Evolutionary conservation across 768 basidiomycete species (phyloP).

Genomic region (Plicaturopsis crispa): DNA sequence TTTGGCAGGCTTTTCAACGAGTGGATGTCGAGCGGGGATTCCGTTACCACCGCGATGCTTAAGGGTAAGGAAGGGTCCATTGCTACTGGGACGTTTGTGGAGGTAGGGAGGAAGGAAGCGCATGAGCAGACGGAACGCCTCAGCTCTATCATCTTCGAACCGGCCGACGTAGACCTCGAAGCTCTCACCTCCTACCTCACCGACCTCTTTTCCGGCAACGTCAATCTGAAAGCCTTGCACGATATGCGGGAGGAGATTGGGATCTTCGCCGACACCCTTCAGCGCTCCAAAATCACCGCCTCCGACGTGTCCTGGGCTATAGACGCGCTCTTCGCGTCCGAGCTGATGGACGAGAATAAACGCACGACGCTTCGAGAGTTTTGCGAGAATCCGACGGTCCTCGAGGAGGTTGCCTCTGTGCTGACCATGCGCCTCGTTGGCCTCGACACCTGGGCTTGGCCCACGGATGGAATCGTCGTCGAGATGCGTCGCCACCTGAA

Average conservation of each 20-base stretch:
- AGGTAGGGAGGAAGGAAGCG: slow-evolving; percentile 4
- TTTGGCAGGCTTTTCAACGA: slow-evolving; percentile 37
- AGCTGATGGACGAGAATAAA: slow-evolving; percentile 32
- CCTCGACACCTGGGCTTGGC: slow-evolving; percentile 37
- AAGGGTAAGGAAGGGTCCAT: slow-evolving; percentile 14
- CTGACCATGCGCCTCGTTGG: slow-evolving; percentile 36
- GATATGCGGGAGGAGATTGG: slow-evolving; percentile 21
- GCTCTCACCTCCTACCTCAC: slow-evolving; percentile 27
- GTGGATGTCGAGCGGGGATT: slow-evolving; percentile 36
- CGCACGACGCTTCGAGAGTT: slow-evolving; percentile 33
- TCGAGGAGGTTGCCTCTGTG: slow-evolving; percentile 35
- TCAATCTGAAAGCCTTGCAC: slow-evolving; percentile 21
- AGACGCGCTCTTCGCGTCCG: slow-evolving; percentile 24
- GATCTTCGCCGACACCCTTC: slow-evolving; percentile 20
- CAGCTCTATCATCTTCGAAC: slow-evolving; percentile 31
- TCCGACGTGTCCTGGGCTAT: slow-evolving; percentile 24
- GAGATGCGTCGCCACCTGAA: slow-evolving; percentile 41
- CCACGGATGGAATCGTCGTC: slow-evolving; percentile 28
- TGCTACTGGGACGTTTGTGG: slow-evolving; percentile 19
- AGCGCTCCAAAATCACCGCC: slow-evolving; percentile 15
- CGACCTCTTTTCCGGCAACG: slow-evolving; percentile 27
- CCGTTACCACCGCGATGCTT: slow-evolving; percentile 11
- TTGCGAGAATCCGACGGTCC: slow-evolving; percentile 26
- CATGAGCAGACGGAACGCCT: slow-evolving; percentile 28
- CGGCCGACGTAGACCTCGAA: slow-evolving; percentile 22